phyloP scores from a whole-genome alignment of 2,329 filamentous ascomycete species.

The Fusarium sp. region DNA sequence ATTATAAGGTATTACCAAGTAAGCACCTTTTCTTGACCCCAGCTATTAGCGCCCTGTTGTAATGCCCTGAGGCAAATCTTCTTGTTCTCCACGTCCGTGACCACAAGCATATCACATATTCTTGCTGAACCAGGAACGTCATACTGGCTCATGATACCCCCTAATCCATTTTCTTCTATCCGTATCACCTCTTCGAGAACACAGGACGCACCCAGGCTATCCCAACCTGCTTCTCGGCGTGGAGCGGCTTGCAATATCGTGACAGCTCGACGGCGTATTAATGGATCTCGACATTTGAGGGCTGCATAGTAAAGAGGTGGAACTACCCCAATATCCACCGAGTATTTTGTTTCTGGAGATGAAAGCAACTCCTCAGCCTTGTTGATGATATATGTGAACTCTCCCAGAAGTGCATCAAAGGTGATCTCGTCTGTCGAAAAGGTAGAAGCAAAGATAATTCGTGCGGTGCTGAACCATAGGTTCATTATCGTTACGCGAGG shows the following conservation, averaged over 20 bases:
- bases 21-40: neutral
- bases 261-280: conserved; percentile 25
- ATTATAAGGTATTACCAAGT: neutral
- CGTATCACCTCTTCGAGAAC: neutral
- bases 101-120: neutral
- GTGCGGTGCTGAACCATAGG: conserved; percentile 23
- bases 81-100: neutral
- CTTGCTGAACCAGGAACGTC: neutral
- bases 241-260: conserved; percentile 21
- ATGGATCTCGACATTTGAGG: conserved; percentile 35
- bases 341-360: conserved; percentile 10
- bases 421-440: conserved; percentile 9
- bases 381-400: conserved; percentile 21
- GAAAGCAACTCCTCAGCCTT: conserved; percentile 8
- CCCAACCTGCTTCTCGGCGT: conserved; percentile 36
- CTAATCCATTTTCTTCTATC: neutral
- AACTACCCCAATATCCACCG: conserved; percentile 27
- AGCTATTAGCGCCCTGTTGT: neutral
- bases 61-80: neutral
- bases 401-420: conserved; percentile 16
- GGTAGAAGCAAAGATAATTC: conserved; percentile 15
- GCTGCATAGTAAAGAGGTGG: conserved; percentile 36
- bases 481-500: conserved; percentile 24
- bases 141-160: neutral
- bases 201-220: conserved; percentile 8